A percentile compares a stretch with the other conserved stretches of the same genome.
Evolutionary conservation across 2,329 filamentous ascomycete genomes (phyloP).

Genomic region (Aspergillus fructus): DNA sequence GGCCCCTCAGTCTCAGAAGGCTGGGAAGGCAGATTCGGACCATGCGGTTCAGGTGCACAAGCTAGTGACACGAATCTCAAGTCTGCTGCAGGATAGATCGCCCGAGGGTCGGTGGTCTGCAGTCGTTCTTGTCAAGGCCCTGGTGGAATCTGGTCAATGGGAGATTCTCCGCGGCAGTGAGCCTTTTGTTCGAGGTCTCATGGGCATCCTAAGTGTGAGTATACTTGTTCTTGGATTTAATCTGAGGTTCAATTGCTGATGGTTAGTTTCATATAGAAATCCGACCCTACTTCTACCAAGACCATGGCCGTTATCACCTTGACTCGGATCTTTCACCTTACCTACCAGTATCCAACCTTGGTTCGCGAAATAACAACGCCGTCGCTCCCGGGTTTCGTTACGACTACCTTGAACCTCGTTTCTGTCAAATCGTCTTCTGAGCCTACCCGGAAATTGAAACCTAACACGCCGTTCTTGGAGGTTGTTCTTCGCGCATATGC

Average conservation of each 20-base stretch:
- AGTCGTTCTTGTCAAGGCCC: constrained; percentile 74
- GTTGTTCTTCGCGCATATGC: constrained; percentile 70
- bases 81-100: constrained; percentile 74
- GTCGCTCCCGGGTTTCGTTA: constrained; percentile 71
- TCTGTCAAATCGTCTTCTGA: constrained; percentile 47
- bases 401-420: constrained; percentile 67
- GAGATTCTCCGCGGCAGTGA: constrained; percentile 72
- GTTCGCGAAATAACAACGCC: constrained; percentile 86
- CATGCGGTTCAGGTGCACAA: constrained; percentile 73
- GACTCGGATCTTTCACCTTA: constrained; percentile 78
- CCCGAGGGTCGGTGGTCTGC: constrained; percentile 75
- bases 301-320: constrained; percentile 74
- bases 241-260: constrained; percentile 14
- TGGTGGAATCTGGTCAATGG: constrained; percentile 80
- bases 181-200: constrained; percentile 73
- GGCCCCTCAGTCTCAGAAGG: constrained; percentile 56
- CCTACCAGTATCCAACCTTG: constrained; percentile 78
- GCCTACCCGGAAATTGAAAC: constrained; percentile 34
- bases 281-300: constrained; percentile 72
- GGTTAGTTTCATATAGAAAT: constrained; percentile 57
- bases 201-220: constrained; percentile 69
- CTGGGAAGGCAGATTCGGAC: constrained; percentile 64
- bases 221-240: background rate
- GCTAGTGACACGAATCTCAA: constrained; percentile 73
- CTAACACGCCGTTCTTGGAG: constrained; percentile 57